These are phyloP conservation scores for Penicillium soppii DNA, from an alignment of 495 filamentous ascomycete species.

Conservation along the genomic window DNA sequence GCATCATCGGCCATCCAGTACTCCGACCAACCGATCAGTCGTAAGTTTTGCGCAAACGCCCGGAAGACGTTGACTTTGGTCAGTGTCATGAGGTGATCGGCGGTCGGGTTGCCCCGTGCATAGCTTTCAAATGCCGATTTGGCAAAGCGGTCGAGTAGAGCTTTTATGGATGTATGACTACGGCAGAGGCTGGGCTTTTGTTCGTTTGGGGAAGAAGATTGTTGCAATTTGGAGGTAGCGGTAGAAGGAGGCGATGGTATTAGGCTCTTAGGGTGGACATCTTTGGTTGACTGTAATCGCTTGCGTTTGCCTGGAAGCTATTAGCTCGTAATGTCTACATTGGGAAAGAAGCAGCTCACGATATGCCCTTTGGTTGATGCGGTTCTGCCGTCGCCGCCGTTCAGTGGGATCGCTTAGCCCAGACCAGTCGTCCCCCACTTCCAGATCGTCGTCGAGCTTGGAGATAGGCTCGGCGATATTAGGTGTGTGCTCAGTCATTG, in stretches of 20 bases:
- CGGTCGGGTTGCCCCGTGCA: constrained; percentile 26
- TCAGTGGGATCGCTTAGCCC: constrained; percentile 38
- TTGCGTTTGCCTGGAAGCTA: constrained; percentile 11
- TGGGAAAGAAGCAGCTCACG: constrained; percentile 22
- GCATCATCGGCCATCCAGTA: constrained; percentile 35
- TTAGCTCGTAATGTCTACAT: not conserved
- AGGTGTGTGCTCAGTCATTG: not conserved
- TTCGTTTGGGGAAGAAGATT: not conserved
- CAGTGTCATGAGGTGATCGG: constrained; percentile 43
- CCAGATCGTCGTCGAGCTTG: not conserved
- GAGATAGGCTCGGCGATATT: not conserved
- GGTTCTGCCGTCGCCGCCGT: constrained; percentile 41
- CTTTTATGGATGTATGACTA: not conserved
- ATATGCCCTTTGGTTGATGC: constrained; percentile 43
- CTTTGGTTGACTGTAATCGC: constrained; percentile 9
- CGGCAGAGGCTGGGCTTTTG: not conserved
- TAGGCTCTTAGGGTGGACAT: constrained; percentile 18
- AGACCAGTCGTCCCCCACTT: constrained; percentile 35
- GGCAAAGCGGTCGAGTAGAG: constrained; percentile 25
- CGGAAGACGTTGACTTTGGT: constrained; percentile 45
- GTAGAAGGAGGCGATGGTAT: constrained; percentile 1
- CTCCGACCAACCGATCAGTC: constrained; percentile 12
- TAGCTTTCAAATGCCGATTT: constrained; percentile 30
- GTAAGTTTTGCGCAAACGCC: constrained; percentile 26
- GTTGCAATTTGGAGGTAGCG: constrained; percentile 1